phyloP scores from a whole-genome alignment of 192 early-diverging fungal species.

The Coemansia asiatica region DNA sequence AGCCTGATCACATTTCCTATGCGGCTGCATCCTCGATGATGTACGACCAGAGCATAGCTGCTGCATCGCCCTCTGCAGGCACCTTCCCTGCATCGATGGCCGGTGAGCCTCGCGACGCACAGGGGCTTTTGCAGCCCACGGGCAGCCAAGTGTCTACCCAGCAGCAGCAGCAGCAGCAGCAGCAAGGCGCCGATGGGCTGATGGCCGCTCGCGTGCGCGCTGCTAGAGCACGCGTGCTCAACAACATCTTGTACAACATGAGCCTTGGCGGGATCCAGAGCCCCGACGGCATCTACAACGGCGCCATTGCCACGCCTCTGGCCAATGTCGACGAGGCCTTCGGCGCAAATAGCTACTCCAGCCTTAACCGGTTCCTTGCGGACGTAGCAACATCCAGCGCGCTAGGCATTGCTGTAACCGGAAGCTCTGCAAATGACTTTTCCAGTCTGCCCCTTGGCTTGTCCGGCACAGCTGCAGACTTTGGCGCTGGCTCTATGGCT shows the following conservation, averaged over 20 bases:
- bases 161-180: slow-evolving; percentile 5
- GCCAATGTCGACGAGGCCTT: not conserved
- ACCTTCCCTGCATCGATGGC: not conserved
- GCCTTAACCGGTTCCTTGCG: slow-evolving; percentile 26
- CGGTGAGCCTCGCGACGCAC: not conserved
- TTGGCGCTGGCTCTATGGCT: slow-evolving; percentile 9
- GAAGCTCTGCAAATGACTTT: not conserved
- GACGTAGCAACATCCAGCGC: slow-evolving; percentile 4
- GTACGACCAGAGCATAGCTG: slow-evolving; percentile 9
- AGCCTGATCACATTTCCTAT: slow-evolving; percentile 10
- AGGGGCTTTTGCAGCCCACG: not conserved
- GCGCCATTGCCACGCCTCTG: slow-evolving; percentile 18
- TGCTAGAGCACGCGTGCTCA: slow-evolving; percentile 23
- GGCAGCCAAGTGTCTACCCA: not conserved
- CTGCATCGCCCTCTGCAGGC: not conserved
- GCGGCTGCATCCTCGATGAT: slow-evolving; percentile 13
- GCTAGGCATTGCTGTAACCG: slow-evolving; percentile 4
- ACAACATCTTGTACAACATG: slow-evolving; percentile 42
- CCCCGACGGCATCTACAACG: slow-evolving; percentile 35
- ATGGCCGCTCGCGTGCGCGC: slow-evolving; percentile 11
- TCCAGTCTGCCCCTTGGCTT: not conserved
- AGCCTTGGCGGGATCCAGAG: slow-evolving; percentile 46
- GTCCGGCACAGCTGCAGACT: not conserved
- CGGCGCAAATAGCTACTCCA: not conserved
- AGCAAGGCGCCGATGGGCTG: not conserved